Conservation (phyloP, 2,329 filamentous ascomycete species). For the Coniochaeta ligniaria region DNA sequence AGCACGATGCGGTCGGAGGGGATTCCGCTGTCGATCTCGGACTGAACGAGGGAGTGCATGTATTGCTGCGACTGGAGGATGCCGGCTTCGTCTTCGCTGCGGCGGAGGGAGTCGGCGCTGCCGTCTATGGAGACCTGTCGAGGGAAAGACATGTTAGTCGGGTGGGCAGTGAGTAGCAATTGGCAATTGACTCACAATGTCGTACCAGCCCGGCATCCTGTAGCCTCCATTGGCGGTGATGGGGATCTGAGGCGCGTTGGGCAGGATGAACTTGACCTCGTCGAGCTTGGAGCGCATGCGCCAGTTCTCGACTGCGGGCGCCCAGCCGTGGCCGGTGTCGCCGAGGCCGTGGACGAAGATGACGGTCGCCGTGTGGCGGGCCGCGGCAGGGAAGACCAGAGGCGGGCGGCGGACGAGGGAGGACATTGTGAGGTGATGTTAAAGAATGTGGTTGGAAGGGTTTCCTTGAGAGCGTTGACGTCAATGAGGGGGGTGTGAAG, state of each 20-base stretch:
- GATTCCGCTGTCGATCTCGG: constrained; percentile 76
- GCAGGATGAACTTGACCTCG: constrained; percentile 90
- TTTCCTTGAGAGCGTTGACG: no score
- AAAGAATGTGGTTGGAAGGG: background rate
- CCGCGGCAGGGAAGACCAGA: constrained; percentile 70
- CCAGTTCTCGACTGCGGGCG: constrained; percentile 81
- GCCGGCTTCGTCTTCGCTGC: constrained; percentile 55
- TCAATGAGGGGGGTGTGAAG: background rate
- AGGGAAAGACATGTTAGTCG: background rate
- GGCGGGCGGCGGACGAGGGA: constrained; percentile 32
- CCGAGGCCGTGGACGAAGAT: constrained; percentile 93
- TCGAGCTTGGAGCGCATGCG: constrained; percentile 71
- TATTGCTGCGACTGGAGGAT: constrained; percentile 67
- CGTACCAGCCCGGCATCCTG: constrained; percentile 81
- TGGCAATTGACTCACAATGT: constrained; percentile 51
- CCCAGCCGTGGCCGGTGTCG: constrained; percentile 74
- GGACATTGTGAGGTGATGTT: constrained; percentile 10
- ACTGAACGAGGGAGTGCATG: constrained; percentile 71
- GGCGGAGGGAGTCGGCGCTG: constrained; percentile 17
- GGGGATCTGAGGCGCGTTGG: constrained; percentile 79
- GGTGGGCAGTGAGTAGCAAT: background rate
- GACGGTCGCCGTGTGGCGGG: constrained; percentile 84
- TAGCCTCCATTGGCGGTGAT: constrained; percentile 64
- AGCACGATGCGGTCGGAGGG: constrained; percentile 76
- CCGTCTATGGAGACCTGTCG: constrained; percentile 15